A percentile compares a stretch with the other conserved stretches of the same genome.
phyloP scores from a whole-genome alignment of 345 rosid genomes.

The Acer saccharum region DNA sequence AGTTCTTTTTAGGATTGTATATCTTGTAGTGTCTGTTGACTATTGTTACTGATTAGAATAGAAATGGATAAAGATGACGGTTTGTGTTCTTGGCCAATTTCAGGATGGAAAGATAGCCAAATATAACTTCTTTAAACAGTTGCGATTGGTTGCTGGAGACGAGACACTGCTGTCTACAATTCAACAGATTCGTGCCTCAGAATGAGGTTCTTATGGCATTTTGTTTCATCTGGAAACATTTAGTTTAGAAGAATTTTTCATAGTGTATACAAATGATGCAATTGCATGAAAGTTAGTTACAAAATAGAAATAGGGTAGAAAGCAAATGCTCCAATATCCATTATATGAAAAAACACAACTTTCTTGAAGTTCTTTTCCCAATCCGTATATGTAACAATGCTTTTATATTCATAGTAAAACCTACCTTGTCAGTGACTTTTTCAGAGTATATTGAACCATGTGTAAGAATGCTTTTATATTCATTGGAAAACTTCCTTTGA shows the following conservation, averaged over 20 bases:
- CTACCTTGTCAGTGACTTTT: not conserved
- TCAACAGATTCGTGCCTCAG: slow-evolving; percentile 32
- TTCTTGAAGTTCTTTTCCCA: not conserved
- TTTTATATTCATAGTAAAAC: not conserved
- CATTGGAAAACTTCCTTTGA: not conserved
- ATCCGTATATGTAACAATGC: not conserved
- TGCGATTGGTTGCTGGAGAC: slow-evolving; percentile 44
- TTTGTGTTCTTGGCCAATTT: slow-evolving; percentile 2
- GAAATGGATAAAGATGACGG: not conserved
- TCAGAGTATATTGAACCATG: not conserved
- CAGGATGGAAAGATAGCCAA: slow-evolving; percentile 44
- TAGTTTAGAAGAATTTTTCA: not conserved
- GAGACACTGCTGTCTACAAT: slow-evolving; percentile 32
- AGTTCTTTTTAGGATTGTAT: not conserved
- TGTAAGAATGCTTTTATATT: not conserved
- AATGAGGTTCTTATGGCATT: slow-evolving; percentile 16
- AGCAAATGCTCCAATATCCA: not conserved
- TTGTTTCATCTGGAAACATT: slow-evolving; percentile 21
- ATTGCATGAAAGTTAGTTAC: not conserved
- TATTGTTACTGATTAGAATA: not conserved
- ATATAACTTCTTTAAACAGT: slow-evolving; percentile 30
- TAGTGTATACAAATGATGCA: slow-evolving; percentile 9
- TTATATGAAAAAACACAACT: not conserved
- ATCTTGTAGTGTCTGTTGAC: not conserved
- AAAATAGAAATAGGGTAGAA: not conserved